Conservation (phyloP, 1,139 yeast genomes). For the Wickerhamiella infanticola region DNA sequence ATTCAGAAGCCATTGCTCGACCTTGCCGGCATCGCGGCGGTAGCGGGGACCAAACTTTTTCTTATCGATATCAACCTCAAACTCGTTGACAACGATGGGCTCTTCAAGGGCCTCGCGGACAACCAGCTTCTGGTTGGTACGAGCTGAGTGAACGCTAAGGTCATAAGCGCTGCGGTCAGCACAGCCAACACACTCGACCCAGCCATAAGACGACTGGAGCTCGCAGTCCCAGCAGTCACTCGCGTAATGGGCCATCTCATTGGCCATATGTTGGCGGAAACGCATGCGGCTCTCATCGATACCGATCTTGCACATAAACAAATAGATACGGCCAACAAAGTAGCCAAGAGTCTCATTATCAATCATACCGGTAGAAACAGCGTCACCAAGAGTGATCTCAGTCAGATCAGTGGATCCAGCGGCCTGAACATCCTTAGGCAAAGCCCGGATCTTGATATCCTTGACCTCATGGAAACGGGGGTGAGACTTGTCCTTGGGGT, state of each 20-base stretch:
- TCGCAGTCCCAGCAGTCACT: slow-evolving; percentile 99
- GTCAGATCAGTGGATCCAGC: slow-evolving; percentile 60
- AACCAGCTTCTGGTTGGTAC: slow-evolving; percentile 86
- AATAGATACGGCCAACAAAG: slow-evolving; percentile 83
- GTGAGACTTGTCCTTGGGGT: slow-evolving; percentile 76
- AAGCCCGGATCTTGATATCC: slow-evolving; percentile 56
- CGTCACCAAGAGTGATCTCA: slow-evolving; percentile 68
- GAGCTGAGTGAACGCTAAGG: slow-evolving; percentile 84
- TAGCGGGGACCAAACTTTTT: slow-evolving; percentile 95
- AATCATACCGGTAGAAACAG: slow-evolving; percentile 73
- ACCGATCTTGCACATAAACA: slow-evolving; percentile 77
- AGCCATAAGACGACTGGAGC: slow-evolving; percentile 86
- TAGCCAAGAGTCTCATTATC: slow-evolving; percentile 96
- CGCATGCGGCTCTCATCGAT: slow-evolving; percentile 70
- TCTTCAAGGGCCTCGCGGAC: slow-evolving; percentile 80
- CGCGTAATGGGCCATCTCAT: slow-evolving; percentile 99
- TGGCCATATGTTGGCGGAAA: slow-evolving; percentile 96
- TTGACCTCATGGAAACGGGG: slow-evolving; percentile 62
- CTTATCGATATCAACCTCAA: slow-evolving; percentile 75
- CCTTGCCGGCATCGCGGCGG: slow-evolving; percentile 90
- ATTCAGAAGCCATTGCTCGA: slow-evolving; percentile 59
- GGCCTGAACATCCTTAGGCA: slow-evolving; percentile 78
- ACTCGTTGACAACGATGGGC: slow-evolving; percentile 70
- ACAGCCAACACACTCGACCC: slow-evolving; percentile 99
- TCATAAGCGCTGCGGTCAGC: slow-evolving; percentile 99